phyloP scores from a whole-genome alignment of 441 rosid genomes.

The Erodium chrysanthum region DNA sequence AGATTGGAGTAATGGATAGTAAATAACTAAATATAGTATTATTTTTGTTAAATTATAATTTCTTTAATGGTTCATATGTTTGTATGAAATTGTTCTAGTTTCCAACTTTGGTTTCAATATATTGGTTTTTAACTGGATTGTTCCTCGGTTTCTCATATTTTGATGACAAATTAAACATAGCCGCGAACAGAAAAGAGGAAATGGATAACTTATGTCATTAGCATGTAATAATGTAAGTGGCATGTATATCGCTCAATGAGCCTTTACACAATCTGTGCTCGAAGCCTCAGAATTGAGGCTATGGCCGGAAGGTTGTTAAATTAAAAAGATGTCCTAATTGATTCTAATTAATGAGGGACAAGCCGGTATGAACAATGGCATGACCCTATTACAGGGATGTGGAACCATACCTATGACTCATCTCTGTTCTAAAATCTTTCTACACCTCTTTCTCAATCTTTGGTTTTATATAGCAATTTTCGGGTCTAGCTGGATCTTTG shows the following conservation, averaged over 20 bases:
- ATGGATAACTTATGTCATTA: too few species aligned
- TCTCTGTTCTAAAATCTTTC: slow-evolving; percentile 19
- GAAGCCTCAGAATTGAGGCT: too few species aligned
- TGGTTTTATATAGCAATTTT: slow-evolving; percentile 39
- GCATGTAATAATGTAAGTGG: neutral
- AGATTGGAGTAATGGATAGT: too few species aligned
- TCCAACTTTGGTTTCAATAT: too few species aligned
- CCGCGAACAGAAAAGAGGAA: too few species aligned
- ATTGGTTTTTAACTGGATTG: too few species aligned
- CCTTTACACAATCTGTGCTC: neutral
- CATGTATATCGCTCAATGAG: neutral
- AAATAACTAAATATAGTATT: too few species aligned
- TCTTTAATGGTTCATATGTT: too few species aligned
- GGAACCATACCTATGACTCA: slow-evolving; percentile 1
- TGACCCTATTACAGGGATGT: neutral
- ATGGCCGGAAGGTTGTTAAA: neutral
- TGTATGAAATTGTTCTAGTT: too few species aligned
- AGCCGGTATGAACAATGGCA: slow-evolving; percentile 19
- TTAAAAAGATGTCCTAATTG: neutral
- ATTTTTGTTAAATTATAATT: too few species aligned
- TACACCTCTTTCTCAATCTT: slow-evolving; percentile 25
- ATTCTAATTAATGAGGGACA: slow-evolving; percentile 6
- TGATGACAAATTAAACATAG: too few species aligned
- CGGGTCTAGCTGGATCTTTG: slow-evolving; percentile 30
- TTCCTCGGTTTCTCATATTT: too few species aligned